Evolutionary conservation across 2,329 filamentous ascomycete species (phyloP), one percentile per base, ranked within the genome.

Genomic region (Monilinia polystroma): DNA sequence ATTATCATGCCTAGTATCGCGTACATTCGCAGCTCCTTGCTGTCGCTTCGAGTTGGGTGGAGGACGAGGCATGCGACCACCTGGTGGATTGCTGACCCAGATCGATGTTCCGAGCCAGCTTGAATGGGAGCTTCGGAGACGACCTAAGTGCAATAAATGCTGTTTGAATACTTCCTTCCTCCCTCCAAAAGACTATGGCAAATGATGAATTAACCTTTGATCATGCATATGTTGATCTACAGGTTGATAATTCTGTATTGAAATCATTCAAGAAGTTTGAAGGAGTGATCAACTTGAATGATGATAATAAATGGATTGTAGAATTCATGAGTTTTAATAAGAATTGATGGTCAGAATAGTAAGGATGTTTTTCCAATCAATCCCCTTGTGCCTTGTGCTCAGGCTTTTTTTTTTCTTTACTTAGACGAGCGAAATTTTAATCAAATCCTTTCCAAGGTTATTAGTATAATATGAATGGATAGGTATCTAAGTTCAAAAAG

Each of bases 1-100:
- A 89, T 91, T 93, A 81, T 97, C 93, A 81, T 96, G 90, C 79
- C 90, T 87, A 76, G 83, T 86, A 80, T 89, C 89, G 81, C 87
- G 87, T 78, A 88, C 84, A 81, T 83, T 89, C 72, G 80, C 80
- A 77, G 82, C 82, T 70, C 73, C 75, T 70, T 72, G 73, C 73
- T 76, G 74, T 76, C 75, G 74, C 75, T 77, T 77, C 70, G 71
- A 67, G 67, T 70, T 72, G 64, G 72, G 67, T 45, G 70, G 68
- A 71, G 71, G 72, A 72, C 74, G 75, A 75, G 74, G 74, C 75
- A 77, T 77, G 70, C 75, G 75, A 72, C 69, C 72, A 67, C 64
- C 49, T 58, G 45, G 56, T 66, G 5, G 38, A 54, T 67, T 73
- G 74, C 74, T 76, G 75, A 75, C 74, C 75, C 75, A 76, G 74